Base-by-base conservation (phyloP, 2,329 filamentous ascomycete species). In the Diaporthe nobilis region DNA sequence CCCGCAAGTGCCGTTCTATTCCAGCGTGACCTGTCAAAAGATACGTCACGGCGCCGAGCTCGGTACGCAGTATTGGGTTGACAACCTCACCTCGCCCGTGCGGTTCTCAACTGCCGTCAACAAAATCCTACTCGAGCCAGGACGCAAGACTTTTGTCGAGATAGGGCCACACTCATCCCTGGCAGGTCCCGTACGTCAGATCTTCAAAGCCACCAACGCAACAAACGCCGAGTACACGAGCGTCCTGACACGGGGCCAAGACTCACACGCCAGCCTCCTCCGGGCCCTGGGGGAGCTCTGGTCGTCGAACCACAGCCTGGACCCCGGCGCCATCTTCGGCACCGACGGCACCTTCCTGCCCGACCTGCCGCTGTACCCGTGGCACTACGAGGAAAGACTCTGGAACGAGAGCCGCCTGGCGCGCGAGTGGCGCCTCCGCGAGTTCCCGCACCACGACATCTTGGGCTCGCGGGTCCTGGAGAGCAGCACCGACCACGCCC, bases 321-420 rank as follows among this genome's bases (percentile, higher is more conserved):
- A 61, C 22, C 58, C 28, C 20, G 37, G 37, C 37, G 58, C 39
- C 31, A 4, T 44, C 44, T 47, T 67, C 9, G 4, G 6, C 22
- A 47, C 58, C n/a, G 8, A 5, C 1, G 12, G 44, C 7, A 47
- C 17, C 44, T 47, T 47, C 17, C 68, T 58, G 79, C 81, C 39
- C 10, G 84, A 83, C 78, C 78, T 89, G 8, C 86, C 87, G 7
- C 81, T 80, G 1, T 89, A 89, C 75, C 83, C 84, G 4, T 89
- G 87, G 86, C 85, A 88, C 73, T 86, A 88, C 77, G 81, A 82
- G 20, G 85, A 85, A 2, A 47, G 1, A 4, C 44, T 61, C 75
- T 88, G 86, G 86, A 80, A 79, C 25, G 83, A 85, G 75, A 80
- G 83, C 0, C 81, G 84, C 8, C 60, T 83, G 1, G 84, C 82